These are phyloP conservation scores for Gynostemma pentaphyllum DNA, from an alignment of 306 rosid species.

Conservation along the genomic window DNA sequence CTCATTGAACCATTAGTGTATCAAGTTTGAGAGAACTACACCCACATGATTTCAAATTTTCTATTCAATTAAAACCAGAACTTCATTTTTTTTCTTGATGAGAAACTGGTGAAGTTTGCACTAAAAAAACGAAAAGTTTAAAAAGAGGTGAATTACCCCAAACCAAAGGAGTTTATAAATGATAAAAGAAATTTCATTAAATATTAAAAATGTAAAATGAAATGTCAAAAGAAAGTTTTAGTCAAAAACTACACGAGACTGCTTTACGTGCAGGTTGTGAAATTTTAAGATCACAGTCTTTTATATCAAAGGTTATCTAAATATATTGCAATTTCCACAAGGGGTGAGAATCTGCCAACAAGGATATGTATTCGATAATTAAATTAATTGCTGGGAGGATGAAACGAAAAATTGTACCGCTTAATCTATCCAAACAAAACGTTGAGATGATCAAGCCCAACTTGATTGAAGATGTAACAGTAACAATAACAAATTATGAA, in stretches of 20 bases:
- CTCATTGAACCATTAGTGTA: neutral
- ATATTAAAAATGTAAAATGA: too few relatives aligned
- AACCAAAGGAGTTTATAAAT: too few relatives aligned
- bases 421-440: neutral
- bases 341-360: neutral
- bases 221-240: too few relatives aligned
- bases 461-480: neutral
- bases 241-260: too few relatives aligned
- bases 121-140: too few relatives aligned
- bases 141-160: too few relatives aligned
- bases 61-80: neutral
- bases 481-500: neutral
- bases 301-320: conserved; percentile 1
- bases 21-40: neutral
- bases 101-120: too few relatives aligned
- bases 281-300: neutral
- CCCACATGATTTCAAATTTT: neutral
- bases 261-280: neutral
- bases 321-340: neutral
- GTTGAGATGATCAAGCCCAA: neutral
- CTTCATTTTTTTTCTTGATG: too few relatives aligned
- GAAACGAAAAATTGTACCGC: neutral
- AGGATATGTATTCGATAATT: neutral
- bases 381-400: neutral
- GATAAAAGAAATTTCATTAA: neutral